Conservation (phyloP, 2,329 filamentous ascomycete species). For the Onygenales sp. region DNA sequence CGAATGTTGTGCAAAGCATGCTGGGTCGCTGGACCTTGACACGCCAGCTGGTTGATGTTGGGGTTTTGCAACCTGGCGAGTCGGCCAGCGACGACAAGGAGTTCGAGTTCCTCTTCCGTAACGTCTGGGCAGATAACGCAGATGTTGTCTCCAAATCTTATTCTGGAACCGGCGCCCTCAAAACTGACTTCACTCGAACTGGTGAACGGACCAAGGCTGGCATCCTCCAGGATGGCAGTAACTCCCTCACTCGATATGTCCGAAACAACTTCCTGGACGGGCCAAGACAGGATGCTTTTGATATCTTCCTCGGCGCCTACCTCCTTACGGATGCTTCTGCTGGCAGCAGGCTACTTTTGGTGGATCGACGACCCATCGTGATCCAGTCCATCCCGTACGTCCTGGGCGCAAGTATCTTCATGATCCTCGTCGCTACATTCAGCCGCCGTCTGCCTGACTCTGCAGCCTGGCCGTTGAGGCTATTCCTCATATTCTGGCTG, state of each 20-base stretch:
- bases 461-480: slow-evolving; percentile 66
- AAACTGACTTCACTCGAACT: slow-evolving; percentile 95
- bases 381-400: slow-evolving; percentile 94
- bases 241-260: slow-evolving; percentile 81
- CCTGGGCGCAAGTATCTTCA: slow-evolving; percentile 74
- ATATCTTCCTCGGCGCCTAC: slow-evolving; percentile 84
- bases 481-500: slow-evolving; percentile 75
- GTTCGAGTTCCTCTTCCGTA: slow-evolving; percentile 90
- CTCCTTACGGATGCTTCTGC: slow-evolving; percentile 58
- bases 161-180: slow-evolving; percentile 91
- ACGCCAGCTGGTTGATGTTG: slow-evolving; percentile 77
- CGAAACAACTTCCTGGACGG: slow-evolving; percentile 94
- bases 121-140: slow-evolving; percentile 97
- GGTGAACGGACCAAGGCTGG: slow-evolving; percentile 80
- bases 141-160: slow-evolving; percentile 90
- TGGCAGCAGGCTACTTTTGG: slow-evolving; percentile 65
- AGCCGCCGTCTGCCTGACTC: slow-evolving; percentile 64
- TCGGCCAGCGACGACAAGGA: slow-evolving; percentile 67
- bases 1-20: slow-evolving; percentile 97
- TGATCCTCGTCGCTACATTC: slow-evolving; percentile 65
- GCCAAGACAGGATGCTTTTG: slow-evolving; percentile 87
- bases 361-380: slow-evolving; percentile 72
- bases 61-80: slow-evolving; percentile 66
- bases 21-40: slow-evolving; percentile 82
- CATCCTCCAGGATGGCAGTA: slow-evolving; percentile 74